Base-by-base conservation (phyloP, 345 rosid species). In the Erucastrum elatum region DNA sequence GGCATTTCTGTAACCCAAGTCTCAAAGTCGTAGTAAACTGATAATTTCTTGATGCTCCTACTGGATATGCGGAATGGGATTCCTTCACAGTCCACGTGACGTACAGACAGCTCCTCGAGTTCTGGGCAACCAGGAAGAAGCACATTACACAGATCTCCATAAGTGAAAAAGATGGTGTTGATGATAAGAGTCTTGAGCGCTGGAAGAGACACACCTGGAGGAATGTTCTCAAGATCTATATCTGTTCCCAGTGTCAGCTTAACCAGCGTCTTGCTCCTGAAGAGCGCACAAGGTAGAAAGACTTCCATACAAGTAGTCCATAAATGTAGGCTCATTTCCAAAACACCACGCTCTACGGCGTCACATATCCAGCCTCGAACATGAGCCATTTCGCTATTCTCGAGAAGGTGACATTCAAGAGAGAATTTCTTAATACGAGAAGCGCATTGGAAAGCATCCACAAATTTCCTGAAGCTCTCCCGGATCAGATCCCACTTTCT, bases 121-220 rank as follows among this genome's bases (percentile, higher is more conserved):
- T 12, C 55, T 3, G 55, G 55, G 2, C 55, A 46, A 46, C 55
- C 55, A 46, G 46, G 46, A 39, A 39, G 46, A 9, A 39, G 12
- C 46, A 8, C 12, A 39, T 39, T 34, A 34, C 13, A 37, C 13
- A 41, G 8, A 34, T 34, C 37, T 34, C 37, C 8, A 34, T 5
- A 34, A 5, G 1, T 34, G 37, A 34, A 34, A 34, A 34, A 7
- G 15, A 53, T 8, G 1, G 41, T 1, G 8, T 75, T 67, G 9
- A 75, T 11, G 9, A 27, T 35, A 16, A 75, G 66, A 27, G 6
- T 8, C 78, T 75, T 75, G 11, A 75, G 78, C 39, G 78, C 15
- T 25, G 78, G 72, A 37, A 66, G 72, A 2, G 31, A 66, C 8
- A 66, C 66, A 11, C 58, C 1, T 34, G 37, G 37, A 34, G 37